phyloP scores from a whole-genome alignment of 2,329 filamentous ascomycete species.

The Pseudogymnoascus sp. region DNA sequence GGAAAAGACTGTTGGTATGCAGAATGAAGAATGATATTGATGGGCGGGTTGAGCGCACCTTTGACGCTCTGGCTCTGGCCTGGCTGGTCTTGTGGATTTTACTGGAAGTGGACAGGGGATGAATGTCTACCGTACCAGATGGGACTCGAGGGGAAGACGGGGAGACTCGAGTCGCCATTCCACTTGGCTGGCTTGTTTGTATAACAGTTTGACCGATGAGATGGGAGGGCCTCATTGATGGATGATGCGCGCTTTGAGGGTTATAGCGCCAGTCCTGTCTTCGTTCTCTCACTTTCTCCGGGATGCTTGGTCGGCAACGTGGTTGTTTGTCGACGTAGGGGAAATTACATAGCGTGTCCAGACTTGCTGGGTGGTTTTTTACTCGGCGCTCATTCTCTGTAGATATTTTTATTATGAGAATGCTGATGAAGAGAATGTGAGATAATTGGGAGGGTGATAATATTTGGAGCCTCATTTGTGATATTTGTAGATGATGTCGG shows the following conservation, averaged over 20 bases:
- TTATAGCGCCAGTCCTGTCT: not conserved
- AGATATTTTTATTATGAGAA: not conserved
- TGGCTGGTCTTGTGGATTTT: not conserved
- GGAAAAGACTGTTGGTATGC: not conserved
- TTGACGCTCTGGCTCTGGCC: not conserved
- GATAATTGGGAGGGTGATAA: not conserved
- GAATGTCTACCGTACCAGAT: not conserved
- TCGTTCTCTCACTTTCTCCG: not conserved
- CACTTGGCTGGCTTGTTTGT: not conserved
- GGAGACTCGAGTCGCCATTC: not conserved
- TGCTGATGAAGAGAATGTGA: not conserved
- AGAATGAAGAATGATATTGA: not conserved
- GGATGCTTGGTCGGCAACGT: not conserved
- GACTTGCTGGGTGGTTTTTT: not conserved
- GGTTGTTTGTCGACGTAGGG: not conserved
- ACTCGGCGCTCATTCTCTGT: not conserved
- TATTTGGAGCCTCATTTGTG: not conserved
- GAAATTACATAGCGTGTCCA: not conserved
- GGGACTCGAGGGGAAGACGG: not conserved
- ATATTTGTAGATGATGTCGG: not conserved
- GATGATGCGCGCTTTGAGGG: not conserved
- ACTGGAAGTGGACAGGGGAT: not conserved
- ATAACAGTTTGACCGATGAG: not conserved
- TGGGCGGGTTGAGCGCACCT: not conserved
- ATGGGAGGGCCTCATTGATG: not conserved